Base-by-base conservation (phyloP, 495 filamentous ascomycete genomes). In the Neurospora terricola region DNA sequence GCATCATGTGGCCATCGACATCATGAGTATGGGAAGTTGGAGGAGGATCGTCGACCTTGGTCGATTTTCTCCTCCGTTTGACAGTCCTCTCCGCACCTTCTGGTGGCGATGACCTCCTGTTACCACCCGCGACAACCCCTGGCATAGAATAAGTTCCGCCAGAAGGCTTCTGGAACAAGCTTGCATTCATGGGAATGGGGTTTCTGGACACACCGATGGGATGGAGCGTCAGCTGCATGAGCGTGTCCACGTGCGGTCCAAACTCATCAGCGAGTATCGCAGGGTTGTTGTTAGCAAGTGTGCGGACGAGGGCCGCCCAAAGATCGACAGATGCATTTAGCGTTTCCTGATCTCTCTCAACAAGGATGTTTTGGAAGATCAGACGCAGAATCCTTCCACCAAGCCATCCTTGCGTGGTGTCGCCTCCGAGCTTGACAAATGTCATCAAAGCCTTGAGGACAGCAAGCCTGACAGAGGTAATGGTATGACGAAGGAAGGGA, bases 1-100 rank as follows among this genome's bases (percentile, higher is more conserved):
- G 92, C 82, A 99, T 93, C 93, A 99, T 98, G 77, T 96, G 94
- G 21, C 93, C 96, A 78, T 99, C 96, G 42, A 99, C 93, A 80
- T 99, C 97, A 81, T 99, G 96, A 5, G 90, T 86, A 16, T 91
- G 90, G 36, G 83, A 82, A 11, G 84, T 72, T 1, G 88, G 78
- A 36, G 88, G 82, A n/a, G 88, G 80, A 27, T 92, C 89, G 75
- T 94, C 92, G 62, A 91, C 90, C 85, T 93, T 95, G 40, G 94
- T 92, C 0, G 91, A 91, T 78, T 93, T 94, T 75, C 93, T 90
- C 39, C 93, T 88, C 71, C 92, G 89, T 82, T 96, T 97, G 0
- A 84, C 80, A 21, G 88, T 82, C 39, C 86, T 77, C 73, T 78
- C 69, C 72, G 78, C 69, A 73, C 82, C 80, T 18, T 85, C 84